Conservation (phyloP, 768 basidiomycete genomes). For the Leccinum longicurvipes region DNA sequence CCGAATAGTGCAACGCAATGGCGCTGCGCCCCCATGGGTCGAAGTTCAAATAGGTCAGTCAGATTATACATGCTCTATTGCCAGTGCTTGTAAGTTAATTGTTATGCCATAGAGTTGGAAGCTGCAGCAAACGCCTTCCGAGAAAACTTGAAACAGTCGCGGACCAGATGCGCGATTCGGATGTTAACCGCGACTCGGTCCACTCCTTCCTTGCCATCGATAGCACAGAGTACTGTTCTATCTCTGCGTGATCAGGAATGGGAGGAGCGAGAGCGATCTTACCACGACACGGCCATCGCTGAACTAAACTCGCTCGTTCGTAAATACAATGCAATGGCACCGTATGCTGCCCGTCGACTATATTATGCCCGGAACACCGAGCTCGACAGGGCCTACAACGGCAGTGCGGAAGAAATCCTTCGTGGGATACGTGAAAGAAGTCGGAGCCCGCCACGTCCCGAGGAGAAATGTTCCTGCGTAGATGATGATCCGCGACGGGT, state of each 20-base stretch:
- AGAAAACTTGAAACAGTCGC: slow-evolving; percentile 58
- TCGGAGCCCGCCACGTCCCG: background rate
- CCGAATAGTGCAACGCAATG: slow-evolving; percentile 76
- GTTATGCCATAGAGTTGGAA: slow-evolving; percentile 57
- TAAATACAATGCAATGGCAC: slow-evolving; percentile 78
- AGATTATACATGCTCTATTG: background rate
- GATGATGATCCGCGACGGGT: slow-evolving; percentile 2
- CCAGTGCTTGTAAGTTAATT: slow-evolving; percentile 3
- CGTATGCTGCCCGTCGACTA: slow-evolving; percentile 68
- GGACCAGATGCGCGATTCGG: slow-evolving; percentile 75
- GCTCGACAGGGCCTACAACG: slow-evolving; percentile 51
- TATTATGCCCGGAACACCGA: slow-evolving; percentile 57
- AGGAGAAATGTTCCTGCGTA: slow-evolving; percentile 5
- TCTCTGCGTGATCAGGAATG: slow-evolving; percentile 62
- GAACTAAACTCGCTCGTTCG: slow-evolving; percentile 75
- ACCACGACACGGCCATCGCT: slow-evolving; percentile 64
- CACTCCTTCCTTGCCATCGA: slow-evolving; percentile 38
- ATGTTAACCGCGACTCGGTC: slow-evolving; percentile 45
- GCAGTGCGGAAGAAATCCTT: slow-evolving; percentile 51
- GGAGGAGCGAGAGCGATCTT: slow-evolving; percentile 62
- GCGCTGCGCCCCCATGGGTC: slow-evolving; percentile 85
- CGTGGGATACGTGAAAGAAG: slow-evolving; percentile 34
- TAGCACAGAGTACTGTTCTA: slow-evolving; percentile 36
- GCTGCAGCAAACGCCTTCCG: slow-evolving; percentile 59
- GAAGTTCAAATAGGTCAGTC: slow-evolving; percentile 69